Evolutionary conservation across 2,329 filamentous ascomycete species (phyloP).

Genomic region (Exophiala phaeomuriformis): DNA sequence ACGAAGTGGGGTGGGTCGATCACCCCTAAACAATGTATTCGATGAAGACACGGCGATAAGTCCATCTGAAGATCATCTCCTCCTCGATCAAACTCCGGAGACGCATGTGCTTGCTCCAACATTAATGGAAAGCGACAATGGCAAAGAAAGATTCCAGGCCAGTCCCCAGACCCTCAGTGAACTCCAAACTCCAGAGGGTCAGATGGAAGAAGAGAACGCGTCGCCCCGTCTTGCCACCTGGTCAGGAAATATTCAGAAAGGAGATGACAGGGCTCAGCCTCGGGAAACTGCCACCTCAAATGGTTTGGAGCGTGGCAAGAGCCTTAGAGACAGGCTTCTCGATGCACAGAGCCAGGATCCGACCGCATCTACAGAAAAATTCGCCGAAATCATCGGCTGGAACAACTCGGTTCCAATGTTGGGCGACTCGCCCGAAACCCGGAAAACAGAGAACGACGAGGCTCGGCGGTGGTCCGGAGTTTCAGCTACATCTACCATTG

Average conservation of each 20-base stretch:
- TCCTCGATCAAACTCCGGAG: not conserved
- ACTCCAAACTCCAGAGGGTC: not conserved
- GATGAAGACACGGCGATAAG: not conserved
- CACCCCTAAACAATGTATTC: slow-evolving; percentile 8
- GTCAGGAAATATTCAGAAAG: not conserved
- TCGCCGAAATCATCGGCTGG: slow-evolving; percentile 47
- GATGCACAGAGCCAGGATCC: slow-evolving; percentile 27
- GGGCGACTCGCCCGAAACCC: not conserved
- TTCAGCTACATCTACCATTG: slow-evolving; percentile 49
- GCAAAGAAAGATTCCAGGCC: not conserved
- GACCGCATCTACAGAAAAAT: slow-evolving; percentile 41
- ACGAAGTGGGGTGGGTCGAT: slow-evolving; percentile 13
- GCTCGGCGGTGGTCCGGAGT: slow-evolving; percentile 42
- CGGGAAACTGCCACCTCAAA: not conserved
- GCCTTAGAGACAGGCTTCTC: slow-evolving; percentile 32
- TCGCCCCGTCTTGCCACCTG: not conserved
- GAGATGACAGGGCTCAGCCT: not conserved
- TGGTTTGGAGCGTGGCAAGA: slow-evolving; percentile 27
- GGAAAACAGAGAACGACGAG: slow-evolving; percentile 27
- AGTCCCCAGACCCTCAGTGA: slow-evolving; percentile 1
- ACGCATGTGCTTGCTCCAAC: not conserved
- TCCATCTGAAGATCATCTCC: slow-evolving; percentile 17
- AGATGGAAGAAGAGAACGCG: not conserved
- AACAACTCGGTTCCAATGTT: slow-evolving; percentile 28
- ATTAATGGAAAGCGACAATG: not conserved